Percentiles rank a stretch among this genome's conserved stretches.
Evolutionary conservation across 495 filamentous ascomycete species (phyloP).

Genomic region (Trichocladium antarcticum): DNA sequence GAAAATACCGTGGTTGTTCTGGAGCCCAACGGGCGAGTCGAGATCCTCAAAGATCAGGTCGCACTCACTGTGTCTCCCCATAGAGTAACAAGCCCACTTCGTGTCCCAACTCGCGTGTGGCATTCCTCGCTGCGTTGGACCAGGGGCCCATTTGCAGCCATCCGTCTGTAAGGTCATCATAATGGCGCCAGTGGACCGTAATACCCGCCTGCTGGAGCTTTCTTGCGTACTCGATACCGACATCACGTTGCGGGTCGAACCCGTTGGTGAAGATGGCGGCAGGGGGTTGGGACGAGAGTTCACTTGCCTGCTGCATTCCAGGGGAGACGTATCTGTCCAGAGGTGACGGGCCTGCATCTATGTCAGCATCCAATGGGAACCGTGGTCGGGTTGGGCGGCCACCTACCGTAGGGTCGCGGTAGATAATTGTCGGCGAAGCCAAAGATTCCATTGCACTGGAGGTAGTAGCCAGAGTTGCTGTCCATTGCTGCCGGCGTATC

Average conservation of each 20-base stretch:
- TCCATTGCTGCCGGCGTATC: conserved; percentile 26
- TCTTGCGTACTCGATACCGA: conserved; percentile 27
- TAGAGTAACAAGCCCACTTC: not conserved
- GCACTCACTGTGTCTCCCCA: conserved; percentile 17
- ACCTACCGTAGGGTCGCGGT: conserved; percentile 14
- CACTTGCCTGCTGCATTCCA: conserved; percentile 11
- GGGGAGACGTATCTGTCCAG: conserved; percentile 18
- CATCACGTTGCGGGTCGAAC: conserved; percentile 32
- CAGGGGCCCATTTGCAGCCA: conserved; percentile 32
- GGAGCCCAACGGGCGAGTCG: conserved; percentile 54
- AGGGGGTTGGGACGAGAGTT: conserved; percentile 16
- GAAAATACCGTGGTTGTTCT: conserved; percentile 54
- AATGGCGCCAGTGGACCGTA: conserved; percentile 23
- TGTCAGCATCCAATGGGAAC: too few species aligned
- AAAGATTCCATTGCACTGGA: conserved; percentile 33
- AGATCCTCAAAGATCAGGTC: conserved; percentile 55
- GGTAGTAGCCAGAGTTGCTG: conserved; percentile 27
- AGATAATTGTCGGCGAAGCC: conserved; percentile 30
- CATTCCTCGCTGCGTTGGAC: conserved; percentile 22
- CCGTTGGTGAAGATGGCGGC: conserved; percentile 28
- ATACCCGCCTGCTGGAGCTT: conserved; percentile 27
- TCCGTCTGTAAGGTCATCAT: conserved; percentile 24
- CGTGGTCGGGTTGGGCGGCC: too few species aligned
- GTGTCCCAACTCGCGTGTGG: not conserved
- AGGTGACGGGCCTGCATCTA: conserved; percentile 5